Evolutionary conservation across 345 rosid species (phyloP).

Genomic region (Barbarea vulgaris): DNA sequence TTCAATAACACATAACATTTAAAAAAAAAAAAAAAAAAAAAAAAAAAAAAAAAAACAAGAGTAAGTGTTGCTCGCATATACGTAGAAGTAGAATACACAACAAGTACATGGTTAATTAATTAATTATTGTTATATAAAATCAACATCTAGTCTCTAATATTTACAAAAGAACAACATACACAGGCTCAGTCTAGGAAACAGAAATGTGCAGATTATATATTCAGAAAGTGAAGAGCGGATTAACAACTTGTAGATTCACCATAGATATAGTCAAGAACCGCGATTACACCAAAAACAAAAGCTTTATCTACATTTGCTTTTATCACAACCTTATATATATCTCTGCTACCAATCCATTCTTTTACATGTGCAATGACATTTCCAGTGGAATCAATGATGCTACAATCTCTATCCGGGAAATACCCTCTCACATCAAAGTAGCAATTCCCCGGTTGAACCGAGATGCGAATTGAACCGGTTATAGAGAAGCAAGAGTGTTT

Average conservation of each 20-base stretch:
- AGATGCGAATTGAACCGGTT: conserved; percentile 51
- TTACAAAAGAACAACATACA: neutral
- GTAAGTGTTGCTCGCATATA: neutral
- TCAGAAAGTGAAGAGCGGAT: neutral
- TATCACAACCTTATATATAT: conserved; percentile 62
- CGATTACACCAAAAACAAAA: conserved; percentile 70
- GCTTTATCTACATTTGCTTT: conserved; percentile 67
- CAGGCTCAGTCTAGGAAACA: neutral
- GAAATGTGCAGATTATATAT: neutral
- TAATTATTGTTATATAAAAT: neutral
- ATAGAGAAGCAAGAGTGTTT: conserved; percentile 47
- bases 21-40: no score
- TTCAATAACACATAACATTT: no score
- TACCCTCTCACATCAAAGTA: conserved; percentile 64
- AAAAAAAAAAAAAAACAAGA: neutral
- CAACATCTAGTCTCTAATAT: neutral
- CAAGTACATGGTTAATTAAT: neutral
- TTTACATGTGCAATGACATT: conserved; percentile 57
- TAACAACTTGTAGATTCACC: conserved; percentile 80
- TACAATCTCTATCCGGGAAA: conserved; percentile 66
- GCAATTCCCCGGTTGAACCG: conserved; percentile 42
- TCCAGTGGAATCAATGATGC: conserved; percentile 58
- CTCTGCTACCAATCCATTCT: conserved; percentile 54
- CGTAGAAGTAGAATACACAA: neutral
- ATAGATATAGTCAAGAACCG: conserved; percentile 70